Evolutionary conservation across 2,329 filamentous ascomycete species (phyloP).

Genomic region (Fusarium decemcellulare): DNA sequence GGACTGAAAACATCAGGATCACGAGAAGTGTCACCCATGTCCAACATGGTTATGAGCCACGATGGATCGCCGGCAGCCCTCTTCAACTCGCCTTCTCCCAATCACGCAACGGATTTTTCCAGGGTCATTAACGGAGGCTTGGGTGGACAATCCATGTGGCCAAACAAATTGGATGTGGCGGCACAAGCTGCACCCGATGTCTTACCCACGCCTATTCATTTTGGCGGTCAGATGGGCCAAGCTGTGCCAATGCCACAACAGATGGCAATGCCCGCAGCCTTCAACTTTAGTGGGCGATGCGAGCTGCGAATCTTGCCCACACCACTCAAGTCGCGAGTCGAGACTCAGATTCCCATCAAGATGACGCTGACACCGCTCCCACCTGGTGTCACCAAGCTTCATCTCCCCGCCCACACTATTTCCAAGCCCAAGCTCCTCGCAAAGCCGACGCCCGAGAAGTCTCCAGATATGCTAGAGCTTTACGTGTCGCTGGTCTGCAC

Average conservation of each 20-base stretch:
- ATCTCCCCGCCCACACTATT: conserved; percentile 90
- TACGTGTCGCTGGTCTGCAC: conserved; percentile 90
- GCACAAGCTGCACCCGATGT: conserved; percentile 42
- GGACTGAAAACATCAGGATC: conserved; percentile 63
- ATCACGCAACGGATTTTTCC: conserved; percentile 57
- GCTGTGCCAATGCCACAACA: conserved; percentile 51
- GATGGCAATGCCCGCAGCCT: conserved; percentile 46
- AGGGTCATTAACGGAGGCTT: conserved; percentile 44
- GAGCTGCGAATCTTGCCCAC: conserved; percentile 75
- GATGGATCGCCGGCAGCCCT: conserved; percentile 65
- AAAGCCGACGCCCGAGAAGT: conserved; percentile 76
- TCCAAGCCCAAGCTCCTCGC: conserved; percentile 93
- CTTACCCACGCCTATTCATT: conserved; percentile 45
- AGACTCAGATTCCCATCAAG: conserved; percentile 94
- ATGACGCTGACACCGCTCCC: conserved; percentile 85
- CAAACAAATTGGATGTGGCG: conserved; percentile 47
- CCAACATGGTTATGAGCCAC: conserved; percentile 66
- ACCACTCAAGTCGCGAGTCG: conserved; percentile 88
- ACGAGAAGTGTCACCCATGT: conserved; percentile 69
- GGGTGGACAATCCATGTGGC: conserved; percentile 53
- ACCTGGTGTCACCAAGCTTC: conserved; percentile 81
- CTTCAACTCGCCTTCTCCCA: conserved; percentile 64
- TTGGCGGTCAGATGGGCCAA: conserved; percentile 46
- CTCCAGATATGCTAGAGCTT: conserved; percentile 83
- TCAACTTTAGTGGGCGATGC: conserved; percentile 53